Conservation (phyloP, 106 monocot genomes). For the Acorus calamus region DNA sequence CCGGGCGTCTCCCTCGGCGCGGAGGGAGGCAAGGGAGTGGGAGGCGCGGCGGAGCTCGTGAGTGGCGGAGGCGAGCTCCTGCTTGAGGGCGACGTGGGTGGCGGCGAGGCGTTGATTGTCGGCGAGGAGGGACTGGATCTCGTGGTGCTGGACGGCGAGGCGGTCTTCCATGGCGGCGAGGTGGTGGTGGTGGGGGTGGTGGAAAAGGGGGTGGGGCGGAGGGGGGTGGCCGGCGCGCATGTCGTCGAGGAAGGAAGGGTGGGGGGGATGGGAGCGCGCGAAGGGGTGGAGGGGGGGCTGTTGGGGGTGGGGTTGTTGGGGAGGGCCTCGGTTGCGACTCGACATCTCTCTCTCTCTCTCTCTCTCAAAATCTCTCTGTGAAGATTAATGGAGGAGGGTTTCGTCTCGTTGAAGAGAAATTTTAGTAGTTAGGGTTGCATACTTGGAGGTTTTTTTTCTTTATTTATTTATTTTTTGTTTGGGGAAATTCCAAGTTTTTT, state of each 20-base stretch:
- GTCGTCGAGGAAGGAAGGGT: slow-evolving; percentile 11
- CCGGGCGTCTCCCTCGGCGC: slow-evolving; percentile 36
- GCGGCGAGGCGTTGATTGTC: slow-evolving; percentile 92
- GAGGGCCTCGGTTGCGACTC: neutral
- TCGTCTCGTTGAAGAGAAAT: neutral
- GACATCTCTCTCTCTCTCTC: neutral
- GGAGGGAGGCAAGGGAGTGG: slow-evolving; percentile 7
- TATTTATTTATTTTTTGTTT: too few relatives aligned
- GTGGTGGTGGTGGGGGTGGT: slow-evolving; percentile 13
- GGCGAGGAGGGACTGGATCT: slow-evolving; percentile 60
- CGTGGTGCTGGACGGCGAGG: slow-evolving; percentile 47
- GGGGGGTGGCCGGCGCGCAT: slow-evolving; percentile 5
- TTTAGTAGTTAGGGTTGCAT: too few relatives aligned
- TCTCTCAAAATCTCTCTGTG: too few relatives aligned
- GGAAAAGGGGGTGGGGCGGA: neutral
- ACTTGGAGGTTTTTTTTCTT: too few relatives aligned
- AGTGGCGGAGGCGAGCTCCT: slow-evolving; percentile 52
- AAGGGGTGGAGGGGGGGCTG: neutral
- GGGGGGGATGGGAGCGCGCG: neutral
- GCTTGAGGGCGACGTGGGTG: slow-evolving; percentile 83
- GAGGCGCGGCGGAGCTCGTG: slow-evolving; percentile 48
- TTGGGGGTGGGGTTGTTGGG: slow-evolving; percentile 4
- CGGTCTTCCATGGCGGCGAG: slow-evolving; percentile 47
- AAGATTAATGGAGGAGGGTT: too few relatives aligned
- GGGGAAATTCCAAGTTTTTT: too few relatives aligned